phyloP scores from a whole-genome alignment of 179 eudicot genomes.

The Drosera spatulata region DNA sequence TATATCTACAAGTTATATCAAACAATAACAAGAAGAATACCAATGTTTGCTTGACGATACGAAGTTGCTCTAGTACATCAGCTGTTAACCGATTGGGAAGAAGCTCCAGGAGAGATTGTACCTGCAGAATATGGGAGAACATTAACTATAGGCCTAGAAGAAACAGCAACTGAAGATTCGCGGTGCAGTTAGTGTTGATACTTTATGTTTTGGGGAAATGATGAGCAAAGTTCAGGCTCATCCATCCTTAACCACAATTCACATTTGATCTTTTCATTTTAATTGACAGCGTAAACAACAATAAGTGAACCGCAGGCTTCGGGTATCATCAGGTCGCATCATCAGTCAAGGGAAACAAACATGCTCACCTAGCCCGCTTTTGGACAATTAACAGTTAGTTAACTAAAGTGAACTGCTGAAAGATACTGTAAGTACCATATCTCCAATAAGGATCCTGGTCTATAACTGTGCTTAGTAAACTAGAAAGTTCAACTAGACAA shows the following conservation, averaged over 20 bases:
- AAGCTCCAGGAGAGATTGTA: constrained; percentile 77
- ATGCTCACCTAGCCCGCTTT: background rate
- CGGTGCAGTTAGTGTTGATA: background rate
- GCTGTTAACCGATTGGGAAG: constrained; percentile 83
- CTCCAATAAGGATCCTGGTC: background rate
- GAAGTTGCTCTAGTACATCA: constrained; percentile 79
- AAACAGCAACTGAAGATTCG: background rate
- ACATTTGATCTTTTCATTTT: too few relatives aligned
- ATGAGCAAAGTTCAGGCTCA: too few relatives aligned
- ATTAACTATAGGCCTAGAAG: background rate
- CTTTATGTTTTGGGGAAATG: too few relatives aligned
- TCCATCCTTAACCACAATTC: too few relatives aligned
- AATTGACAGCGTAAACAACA: too few relatives aligned
- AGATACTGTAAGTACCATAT: background rate
- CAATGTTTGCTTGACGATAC: constrained; percentile 88
- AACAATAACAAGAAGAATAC: constrained; percentile 22
- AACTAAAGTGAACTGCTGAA: too few relatives aligned
- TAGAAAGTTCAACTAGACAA: background rate
- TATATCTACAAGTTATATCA: background rate
- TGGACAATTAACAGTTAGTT: too few relatives aligned
- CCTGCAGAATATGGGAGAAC: constrained; percentile 36
- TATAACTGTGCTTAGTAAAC: background rate
- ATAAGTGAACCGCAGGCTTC: too few relatives aligned
- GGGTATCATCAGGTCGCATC: too few relatives aligned
- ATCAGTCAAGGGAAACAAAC: background rate